A percentile compares a stretch with the other conserved stretches of the same genome.
Evolutionary conservation across 2,329 filamentous ascomycete genomes (phyloP).

Genomic region (Purpureocillium lavendulum): DNA sequence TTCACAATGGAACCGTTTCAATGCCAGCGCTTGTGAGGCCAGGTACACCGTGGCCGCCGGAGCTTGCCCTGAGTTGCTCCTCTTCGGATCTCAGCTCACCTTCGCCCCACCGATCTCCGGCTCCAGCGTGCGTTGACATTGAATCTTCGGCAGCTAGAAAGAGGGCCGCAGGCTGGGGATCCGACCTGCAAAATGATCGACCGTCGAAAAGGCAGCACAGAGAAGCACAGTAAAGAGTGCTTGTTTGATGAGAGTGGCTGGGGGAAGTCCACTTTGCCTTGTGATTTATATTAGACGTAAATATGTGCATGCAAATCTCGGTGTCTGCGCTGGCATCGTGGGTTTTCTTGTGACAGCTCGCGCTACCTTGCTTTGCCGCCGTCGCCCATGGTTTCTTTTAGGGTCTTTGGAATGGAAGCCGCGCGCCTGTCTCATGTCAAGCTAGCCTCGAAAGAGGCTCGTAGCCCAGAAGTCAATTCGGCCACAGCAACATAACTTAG

Average conservation of each 20-base stretch:
- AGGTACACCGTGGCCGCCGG: not conserved
- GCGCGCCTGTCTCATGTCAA: too few relatives aligned
- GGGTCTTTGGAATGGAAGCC: too few relatives aligned
- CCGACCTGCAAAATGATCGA: not conserved
- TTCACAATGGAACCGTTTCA: not conserved
- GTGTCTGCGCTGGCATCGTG: not conserved
- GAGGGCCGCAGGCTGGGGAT: not conserved
- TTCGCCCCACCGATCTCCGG: not conserved
- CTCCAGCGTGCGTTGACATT: not conserved
- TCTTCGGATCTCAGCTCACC: not conserved
- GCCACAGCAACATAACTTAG: too few relatives aligned
- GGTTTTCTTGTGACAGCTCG: not conserved
- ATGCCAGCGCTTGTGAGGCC: not conserved
- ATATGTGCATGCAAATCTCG: not conserved
- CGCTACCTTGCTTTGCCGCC: not conserved
- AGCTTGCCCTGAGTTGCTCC: not conserved
- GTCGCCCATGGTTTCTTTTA: not conserved
- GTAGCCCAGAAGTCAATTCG: too few relatives aligned
- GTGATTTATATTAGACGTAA: not conserved
- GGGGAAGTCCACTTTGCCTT: not conserved
- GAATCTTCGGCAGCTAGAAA: not conserved
- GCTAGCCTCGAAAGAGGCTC: too few relatives aligned
- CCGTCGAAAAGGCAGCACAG: not conserved
- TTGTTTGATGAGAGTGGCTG: not conserved
- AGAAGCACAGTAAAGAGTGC: not conserved